Conservation (phyloP, 148 eudicot species). For the Salicornia ramosissima region DNA sequence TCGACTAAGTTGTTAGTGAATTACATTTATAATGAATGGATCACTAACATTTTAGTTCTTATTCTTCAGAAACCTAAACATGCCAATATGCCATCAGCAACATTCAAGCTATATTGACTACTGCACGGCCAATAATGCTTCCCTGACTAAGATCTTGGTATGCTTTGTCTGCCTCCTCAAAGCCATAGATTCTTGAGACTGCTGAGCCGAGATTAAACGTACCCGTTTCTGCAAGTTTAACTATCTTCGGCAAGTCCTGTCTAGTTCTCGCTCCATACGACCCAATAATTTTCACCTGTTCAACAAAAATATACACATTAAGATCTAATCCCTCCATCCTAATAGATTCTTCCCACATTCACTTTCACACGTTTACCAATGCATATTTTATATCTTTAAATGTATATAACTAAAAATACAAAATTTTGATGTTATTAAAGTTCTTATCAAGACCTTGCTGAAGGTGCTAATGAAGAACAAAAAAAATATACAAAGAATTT, state of each 20-base stretch:
- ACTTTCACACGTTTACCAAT: no score
- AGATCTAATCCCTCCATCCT: no score
- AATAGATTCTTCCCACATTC: no score
- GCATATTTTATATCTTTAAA: no score
- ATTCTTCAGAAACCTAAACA: neutral
- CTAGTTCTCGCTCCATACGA: constrained; percentile 97
- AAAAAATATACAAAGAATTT: no score
- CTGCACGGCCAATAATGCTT: constrained; percentile 81
- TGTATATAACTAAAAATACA: no score
- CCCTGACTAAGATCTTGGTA: constrained; percentile 79
- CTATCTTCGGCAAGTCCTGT: constrained; percentile 91
- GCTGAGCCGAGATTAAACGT: constrained; percentile 71
- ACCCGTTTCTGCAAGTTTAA: constrained; percentile 83
- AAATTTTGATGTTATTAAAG: no score
- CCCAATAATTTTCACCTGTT: constrained; percentile 87
- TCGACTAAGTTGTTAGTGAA: no score
- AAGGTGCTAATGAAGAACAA: no score
- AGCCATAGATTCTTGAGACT: constrained; percentile 72
- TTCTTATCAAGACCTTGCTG: no score
- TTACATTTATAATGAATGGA: no score
- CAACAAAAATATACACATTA: neutral
- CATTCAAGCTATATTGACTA: constrained; percentile 51
- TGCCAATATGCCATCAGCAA: no score
- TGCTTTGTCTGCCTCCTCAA: constrained; percentile 72
- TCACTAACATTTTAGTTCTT: neutral